Conservation (phyloP, 2,329 filamentous ascomycete genomes). For the Lecanicillium sp. region DNA sequence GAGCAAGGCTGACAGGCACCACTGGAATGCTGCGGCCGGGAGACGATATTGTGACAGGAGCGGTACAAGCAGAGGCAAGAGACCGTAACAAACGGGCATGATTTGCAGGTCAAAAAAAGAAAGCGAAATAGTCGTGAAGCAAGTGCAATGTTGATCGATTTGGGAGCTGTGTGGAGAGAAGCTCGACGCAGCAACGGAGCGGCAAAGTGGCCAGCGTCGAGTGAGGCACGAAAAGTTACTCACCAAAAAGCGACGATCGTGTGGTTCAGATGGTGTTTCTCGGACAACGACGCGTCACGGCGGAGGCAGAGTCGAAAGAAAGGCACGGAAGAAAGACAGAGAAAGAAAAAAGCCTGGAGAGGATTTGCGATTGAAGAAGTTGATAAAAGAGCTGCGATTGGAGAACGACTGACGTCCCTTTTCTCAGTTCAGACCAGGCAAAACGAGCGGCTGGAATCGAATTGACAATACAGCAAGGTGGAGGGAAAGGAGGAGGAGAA, state of each 20-base stretch:
- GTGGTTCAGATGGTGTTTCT: not conserved
- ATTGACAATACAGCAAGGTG: constrained; percentile 2
- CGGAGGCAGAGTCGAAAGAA: constrained; percentile 1
- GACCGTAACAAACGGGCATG: too few relatives aligned
- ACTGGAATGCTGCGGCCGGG: constrained; percentile 7
- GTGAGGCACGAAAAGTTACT: too few relatives aligned
- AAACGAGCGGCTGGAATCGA: constrained; percentile 10
- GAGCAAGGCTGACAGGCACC: not conserved
- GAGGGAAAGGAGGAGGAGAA: constrained; percentile 7
- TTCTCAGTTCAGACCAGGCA: constrained; percentile 5
- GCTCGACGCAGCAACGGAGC: too few relatives aligned
- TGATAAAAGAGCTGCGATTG: too few relatives aligned
- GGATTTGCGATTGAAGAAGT: not conserved
- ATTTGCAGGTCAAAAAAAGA: too few relatives aligned
- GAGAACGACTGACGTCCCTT: not conserved
- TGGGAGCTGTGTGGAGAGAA: too few relatives aligned
- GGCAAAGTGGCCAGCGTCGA: too few relatives aligned
- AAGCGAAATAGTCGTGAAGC: too few relatives aligned
- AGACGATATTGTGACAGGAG: too few relatives aligned
- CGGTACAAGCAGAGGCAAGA: too few relatives aligned
- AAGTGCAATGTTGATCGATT: too few relatives aligned
- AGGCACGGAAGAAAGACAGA: constrained; percentile 2
- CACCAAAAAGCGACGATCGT: too few relatives aligned
- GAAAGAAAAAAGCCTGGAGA: not conserved
- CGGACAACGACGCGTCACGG: not conserved